Conservation (phyloP, 225 moss, liverwort and hornwort genomes). For the Sphagnum contortum region DNA sequence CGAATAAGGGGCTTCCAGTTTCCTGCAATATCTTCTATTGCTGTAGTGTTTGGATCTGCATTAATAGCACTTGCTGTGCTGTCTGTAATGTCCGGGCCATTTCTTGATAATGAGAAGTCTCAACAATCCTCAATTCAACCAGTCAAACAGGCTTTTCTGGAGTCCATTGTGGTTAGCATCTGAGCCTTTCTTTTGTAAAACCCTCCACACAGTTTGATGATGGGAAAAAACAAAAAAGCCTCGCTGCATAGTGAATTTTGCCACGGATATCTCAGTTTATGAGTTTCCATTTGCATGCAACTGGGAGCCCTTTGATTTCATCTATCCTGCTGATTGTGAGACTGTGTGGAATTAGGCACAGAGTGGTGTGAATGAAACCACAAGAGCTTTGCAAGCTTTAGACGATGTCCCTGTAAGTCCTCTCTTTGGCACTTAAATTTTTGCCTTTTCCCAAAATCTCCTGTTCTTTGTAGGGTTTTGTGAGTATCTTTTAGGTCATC, state of each 20-base stretch:
- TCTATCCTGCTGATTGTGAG: neutral
- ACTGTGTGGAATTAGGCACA: too few relatives aligned
- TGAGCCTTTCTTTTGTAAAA: neutral
- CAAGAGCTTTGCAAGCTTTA: too few relatives aligned
- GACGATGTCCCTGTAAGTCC: too few relatives aligned
- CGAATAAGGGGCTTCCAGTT: constrained; percentile 6
- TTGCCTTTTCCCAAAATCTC: too few relatives aligned
- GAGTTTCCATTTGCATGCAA: neutral
- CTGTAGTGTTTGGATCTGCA: constrained; percentile 20
- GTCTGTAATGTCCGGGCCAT: constrained; percentile 19
- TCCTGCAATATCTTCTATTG: constrained; percentile 21
- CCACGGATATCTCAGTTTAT: neutral
- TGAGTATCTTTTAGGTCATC: too few relatives aligned
- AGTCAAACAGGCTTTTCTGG: constrained; percentile 9
- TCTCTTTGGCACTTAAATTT: too few relatives aligned
- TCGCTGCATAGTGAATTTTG: neutral
- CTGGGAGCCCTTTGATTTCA: neutral
- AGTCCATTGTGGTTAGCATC: constrained; percentile 3
- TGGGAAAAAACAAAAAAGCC: neutral
- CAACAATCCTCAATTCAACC: constrained; percentile 8
- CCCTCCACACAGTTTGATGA: neutral
- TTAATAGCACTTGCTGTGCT: constrained; percentile 24
- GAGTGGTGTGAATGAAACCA: too few relatives aligned
- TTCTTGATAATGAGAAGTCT: constrained; percentile 17
- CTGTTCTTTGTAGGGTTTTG: too few relatives aligned